phyloP scores from a whole-genome alignment of 305 asterid genomes.

The Euphrasia arctica region DNA sequence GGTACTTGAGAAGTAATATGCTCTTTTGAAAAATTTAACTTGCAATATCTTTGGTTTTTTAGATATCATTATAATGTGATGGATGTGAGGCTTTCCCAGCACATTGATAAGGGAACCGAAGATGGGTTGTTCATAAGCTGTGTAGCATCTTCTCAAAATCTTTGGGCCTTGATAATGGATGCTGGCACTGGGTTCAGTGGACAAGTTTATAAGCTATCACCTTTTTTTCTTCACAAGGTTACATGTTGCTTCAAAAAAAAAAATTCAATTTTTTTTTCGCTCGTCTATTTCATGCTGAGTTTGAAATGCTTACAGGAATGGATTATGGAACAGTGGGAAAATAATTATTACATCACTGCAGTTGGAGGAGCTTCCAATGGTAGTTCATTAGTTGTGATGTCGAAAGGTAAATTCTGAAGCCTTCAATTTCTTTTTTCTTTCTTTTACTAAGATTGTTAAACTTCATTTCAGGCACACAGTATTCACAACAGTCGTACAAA shows the following conservation, averaged over 20 bases:
- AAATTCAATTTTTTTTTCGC: neutral
- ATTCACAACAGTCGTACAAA: slow-evolving; percentile 79
- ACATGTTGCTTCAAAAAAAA: neutral
- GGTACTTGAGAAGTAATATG: slow-evolving; percentile 1
- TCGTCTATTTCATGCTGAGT: slow-evolving; percentile 3
- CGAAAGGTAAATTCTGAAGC: slow-evolving; percentile 48
- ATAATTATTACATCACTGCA: slow-evolving; percentile 68
- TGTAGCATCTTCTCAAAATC: slow-evolving; percentile 63
- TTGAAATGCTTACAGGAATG: slow-evolving; percentile 57
- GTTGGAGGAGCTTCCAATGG: slow-evolving; percentile 76
- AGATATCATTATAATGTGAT: slow-evolving; percentile 89
- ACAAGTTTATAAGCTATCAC: slow-evolving; percentile 74
- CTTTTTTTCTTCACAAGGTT: slow-evolving; percentile 80
- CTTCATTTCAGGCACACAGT: slow-evolving; percentile 56
- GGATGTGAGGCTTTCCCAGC: slow-evolving; percentile 70
- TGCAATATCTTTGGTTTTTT: slow-evolving; percentile 20
- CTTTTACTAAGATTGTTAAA: slow-evolving; percentile 13
- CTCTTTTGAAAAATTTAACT: slow-evolving; percentile 19
- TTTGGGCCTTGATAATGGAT: slow-evolving; percentile 95
- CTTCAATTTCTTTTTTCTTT: neutral
- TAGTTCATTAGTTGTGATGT: slow-evolving; percentile 78
- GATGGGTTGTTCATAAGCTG: slow-evolving; percentile 74
- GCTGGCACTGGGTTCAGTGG: slow-evolving; percentile 76
- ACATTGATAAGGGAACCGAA: slow-evolving; percentile 69
- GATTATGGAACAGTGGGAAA: slow-evolving; percentile 85